Base-by-base conservation (phyloP, 345 rosid genomes). In the Populus alba region DNA sequence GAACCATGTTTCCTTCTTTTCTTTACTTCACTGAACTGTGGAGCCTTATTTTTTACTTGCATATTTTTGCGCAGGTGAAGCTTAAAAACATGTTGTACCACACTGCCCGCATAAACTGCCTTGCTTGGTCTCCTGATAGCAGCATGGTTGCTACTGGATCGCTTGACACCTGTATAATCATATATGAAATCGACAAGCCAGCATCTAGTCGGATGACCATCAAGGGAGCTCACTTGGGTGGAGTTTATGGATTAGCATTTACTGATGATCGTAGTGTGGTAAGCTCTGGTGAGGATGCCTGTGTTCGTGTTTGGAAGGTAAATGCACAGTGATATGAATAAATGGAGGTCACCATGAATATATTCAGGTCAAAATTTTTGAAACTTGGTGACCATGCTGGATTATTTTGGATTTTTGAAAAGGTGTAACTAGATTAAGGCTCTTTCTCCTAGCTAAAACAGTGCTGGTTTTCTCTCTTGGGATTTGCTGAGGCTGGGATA, bases 211-310 rank as follows among this genome's bases (percentile, higher is more conserved):
- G 98, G 33, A 85, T 85, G 83, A 92, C 94, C 38, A 84, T 94
- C 63, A 92, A 90, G 81, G 97, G 92, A 71, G 97, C 98, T 79
- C 98, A 94, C 79, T 81, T 89, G 81, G 98, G 98, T 65, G 98
- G 95, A 76, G 98, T 94, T 43, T 94, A 94, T 77, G 98, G 97
- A 71, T 83, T 94, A 71, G 91, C 90, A 71, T 94, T 94, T 77
- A 84, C 87, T 53, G 94, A 92, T 75, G 92, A 88, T 38, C 72
- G 75, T 25, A 87, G 81, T 75, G 81, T 92, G 7, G 91, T 88
- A 74, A 92, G 98, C 66, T 94, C 98, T n/a, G 98, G 98, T 70
- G 98, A 92, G 88, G 98, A 94, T 89, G 97, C 97, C 35, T 94
- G 94, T 85, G 78, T 94, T 75, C 91, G 97, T 3, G 90, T 92